Evolutionary conservation across 2,329 filamentous ascomycete genomes (phyloP).

Genomic region (Claviceps africana): DNA sequence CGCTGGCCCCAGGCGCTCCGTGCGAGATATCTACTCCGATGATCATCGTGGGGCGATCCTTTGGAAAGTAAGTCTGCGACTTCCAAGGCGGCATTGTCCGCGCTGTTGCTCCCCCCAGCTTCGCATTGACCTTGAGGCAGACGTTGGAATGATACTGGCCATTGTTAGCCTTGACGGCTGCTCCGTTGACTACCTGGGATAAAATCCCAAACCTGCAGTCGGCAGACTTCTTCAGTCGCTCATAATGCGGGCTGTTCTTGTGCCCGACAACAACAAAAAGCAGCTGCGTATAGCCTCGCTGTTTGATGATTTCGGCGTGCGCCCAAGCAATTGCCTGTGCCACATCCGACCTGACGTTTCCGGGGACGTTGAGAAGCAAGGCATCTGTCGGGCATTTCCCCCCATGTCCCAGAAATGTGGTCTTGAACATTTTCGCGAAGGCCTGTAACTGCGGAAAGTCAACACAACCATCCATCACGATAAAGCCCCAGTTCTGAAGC

Average conservation of each 20-base stretch:
- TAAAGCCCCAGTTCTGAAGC: conserved; percentile 63
- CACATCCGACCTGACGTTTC: conserved; percentile 22
- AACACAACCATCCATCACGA: conserved; percentile 45
- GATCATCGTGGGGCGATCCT: conserved; percentile 53
- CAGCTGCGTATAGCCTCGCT: conserved; percentile 51
- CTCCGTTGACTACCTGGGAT: conserved; percentile 65
- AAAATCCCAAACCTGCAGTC: conserved; percentile 77
- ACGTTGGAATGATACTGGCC: conserved; percentile 89
- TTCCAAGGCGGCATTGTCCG: conserved; percentile 24
- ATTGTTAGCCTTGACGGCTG: conserved; percentile 54
- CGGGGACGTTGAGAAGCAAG: conserved; percentile 20
- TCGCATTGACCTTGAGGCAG: conserved; percentile 91
- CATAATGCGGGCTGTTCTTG: conserved; percentile 60
- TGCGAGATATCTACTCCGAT: conserved; percentile 90
- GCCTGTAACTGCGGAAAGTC: conserved; percentile 20
- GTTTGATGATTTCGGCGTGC: conserved; percentile 36
- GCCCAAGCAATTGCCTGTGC: conserved; percentile 35
- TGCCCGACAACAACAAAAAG: conserved; percentile 64
- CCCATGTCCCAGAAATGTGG: conserved; percentile 35
- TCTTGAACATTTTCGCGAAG: conserved; percentile 28
- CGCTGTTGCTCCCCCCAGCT: conserved; percentile 72
- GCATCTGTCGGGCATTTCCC: conserved; percentile 26
- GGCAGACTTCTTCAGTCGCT: conserved; percentile 75
- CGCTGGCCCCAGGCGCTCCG: conserved; percentile 49
- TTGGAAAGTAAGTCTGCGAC: conserved; percentile 21